Evolutionary conservation across 2,329 filamentous ascomycete species (phyloP).

Genomic region (Cytospora piceae): DNA sequence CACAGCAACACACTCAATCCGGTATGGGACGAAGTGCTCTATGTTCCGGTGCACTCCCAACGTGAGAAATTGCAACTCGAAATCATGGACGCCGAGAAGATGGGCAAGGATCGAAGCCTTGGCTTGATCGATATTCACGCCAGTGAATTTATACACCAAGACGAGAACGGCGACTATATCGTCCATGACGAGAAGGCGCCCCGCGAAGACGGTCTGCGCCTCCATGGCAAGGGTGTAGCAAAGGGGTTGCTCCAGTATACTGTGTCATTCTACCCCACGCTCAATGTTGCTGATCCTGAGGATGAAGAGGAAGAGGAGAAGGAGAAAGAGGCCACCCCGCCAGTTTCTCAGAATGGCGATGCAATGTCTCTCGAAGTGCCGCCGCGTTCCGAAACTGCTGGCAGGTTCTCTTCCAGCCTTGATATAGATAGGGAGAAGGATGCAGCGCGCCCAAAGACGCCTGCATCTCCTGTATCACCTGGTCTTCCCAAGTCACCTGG

Average conservation of each 20-base stretch:
- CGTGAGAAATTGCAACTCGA: constrained; percentile 87
- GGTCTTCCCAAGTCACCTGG: constrained; percentile 39
- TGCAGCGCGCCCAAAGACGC: constrained; percentile 48
- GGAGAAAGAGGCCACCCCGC: constrained; percentile 36
- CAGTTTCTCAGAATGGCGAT: constrained; percentile 29
- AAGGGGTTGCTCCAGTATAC: constrained; percentile 86
- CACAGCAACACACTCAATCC: constrained; percentile 96
- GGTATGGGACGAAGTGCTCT: constrained; percentile 93
- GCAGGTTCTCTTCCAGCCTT: constrained; percentile 48
- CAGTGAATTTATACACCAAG: constrained; percentile 77
- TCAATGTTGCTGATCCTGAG: constrained; percentile 87
- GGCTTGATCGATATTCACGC: constrained; percentile 79
- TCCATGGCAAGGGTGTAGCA: constrained; percentile 71
- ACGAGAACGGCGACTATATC: constrained; percentile 78
- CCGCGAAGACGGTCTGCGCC: constrained; percentile 68
- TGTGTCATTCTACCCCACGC: constrained; percentile 84
- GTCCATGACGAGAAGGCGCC: constrained; percentile 75
- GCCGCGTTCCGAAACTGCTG: constrained; percentile 44
- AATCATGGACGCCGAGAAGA: constrained; percentile 94
- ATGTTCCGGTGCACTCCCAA: constrained; percentile 83
- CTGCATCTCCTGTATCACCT: constrained; percentile 50
- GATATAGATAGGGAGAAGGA: constrained; percentile 34
- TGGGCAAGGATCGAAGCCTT: constrained; percentile 87
- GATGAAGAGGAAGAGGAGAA: constrained; percentile 68
- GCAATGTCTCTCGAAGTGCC: constrained; percentile 40